Evolutionary conservation across 805 yeast species (phyloP).

Genomic region (Candida oleophila): DNA sequence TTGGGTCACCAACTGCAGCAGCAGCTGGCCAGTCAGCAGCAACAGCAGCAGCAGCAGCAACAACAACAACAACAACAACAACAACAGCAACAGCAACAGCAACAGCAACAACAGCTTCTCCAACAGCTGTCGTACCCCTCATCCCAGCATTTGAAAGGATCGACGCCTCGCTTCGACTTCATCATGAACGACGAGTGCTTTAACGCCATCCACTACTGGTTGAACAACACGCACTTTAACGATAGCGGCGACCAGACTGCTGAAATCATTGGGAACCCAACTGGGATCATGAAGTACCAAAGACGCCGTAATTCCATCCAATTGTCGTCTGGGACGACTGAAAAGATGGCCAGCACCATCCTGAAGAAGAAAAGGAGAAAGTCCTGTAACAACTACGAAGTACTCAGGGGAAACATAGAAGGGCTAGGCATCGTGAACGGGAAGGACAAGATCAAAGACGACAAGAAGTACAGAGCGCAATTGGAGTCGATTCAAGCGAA

Average conservation of each 20-base stretch:
- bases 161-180: slow-evolving; percentile 18
- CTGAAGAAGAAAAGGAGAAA: slow-evolving; percentile 21
- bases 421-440: background rate
- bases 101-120: background rate
- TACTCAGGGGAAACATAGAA: background rate
- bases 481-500: background rate
- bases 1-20: background rate
- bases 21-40: background rate
- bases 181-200: slow-evolving; percentile 41
- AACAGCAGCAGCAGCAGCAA: background rate
- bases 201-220: slow-evolving; percentile 38
- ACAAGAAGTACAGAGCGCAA: background rate
- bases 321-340: slow-evolving; percentile 1
- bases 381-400: slow-evolving; percentile 11
- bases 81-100: background rate
- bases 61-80: background rate
- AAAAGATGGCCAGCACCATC: background rate
- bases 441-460: background rate
- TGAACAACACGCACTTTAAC: slow-evolving; percentile 16
- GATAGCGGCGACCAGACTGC: slow-evolving; percentile 11
- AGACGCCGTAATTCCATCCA: slow-evolving; percentile 23
- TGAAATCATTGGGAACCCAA: slow-evolving; percentile 24
- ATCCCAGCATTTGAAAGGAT: background rate
- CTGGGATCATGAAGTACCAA: slow-evolving; percentile 27
- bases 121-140: background rate